Evolutionary conservation across 768 basidiomycete species (phyloP), one percentile per base, ranked within the genome.

Genomic region (Mycena amicta): DNA sequence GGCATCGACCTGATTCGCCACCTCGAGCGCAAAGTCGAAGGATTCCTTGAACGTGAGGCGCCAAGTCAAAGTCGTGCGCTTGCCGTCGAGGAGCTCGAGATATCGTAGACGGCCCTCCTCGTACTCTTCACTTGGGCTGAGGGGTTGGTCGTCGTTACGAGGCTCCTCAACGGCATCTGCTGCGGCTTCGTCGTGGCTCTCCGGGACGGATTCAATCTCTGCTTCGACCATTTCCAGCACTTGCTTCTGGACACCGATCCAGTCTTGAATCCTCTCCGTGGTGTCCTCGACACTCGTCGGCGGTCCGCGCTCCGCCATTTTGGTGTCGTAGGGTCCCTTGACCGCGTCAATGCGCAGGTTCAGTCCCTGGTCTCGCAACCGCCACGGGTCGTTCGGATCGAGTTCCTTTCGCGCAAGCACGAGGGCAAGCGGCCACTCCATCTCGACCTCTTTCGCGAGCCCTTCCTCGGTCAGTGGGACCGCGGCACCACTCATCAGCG

Each of bases 371-470:
- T 56, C 37, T 33, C 61, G 54, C 22, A 25, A 1, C 11, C 45
- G 41, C 57, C 57, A 63, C 11, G 61, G 61, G 30, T 63, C 61
- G 4, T n/a, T 27, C 20, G 50, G 52, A 39, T 63, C 61, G 46
- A 63, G 57, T 33, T 63, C 43, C 20, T 45, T 45, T 8, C 43
- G 43, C 26, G 52, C 58, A 4, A 63, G n/a, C 23, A 63, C 46
- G 12, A 59, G 51, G 13, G 57, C 57, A 6, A 63, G 15, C 27
- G 61, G 82, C 82, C 82, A 84, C 62, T 83, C 81, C 5, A 84
- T 73, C 16, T 66, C 65, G 6, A 84, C 70, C 5, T 63, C 57
- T 55, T 80, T 79, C 43, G 77, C 70, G 27, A 75, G 72, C 1
- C 74, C 73, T 25, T 74, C 72, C 15, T 55, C 60, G 2, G 71